Evolutionary conservation across 805 yeast genomes (phyloP).

Genomic region (Candida ulmi): DNA sequence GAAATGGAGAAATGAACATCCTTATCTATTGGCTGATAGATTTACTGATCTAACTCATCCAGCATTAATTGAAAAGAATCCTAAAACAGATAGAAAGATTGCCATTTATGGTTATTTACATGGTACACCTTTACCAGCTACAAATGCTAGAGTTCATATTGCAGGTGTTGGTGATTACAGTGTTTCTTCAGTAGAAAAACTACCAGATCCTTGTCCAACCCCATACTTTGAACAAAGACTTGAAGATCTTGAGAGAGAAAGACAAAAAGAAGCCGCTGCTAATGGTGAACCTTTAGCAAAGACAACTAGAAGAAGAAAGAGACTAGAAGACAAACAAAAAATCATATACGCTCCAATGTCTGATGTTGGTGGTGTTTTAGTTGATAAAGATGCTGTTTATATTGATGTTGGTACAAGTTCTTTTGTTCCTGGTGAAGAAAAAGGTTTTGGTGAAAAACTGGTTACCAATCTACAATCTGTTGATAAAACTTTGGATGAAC

Average conservation of each 20-base stretch:
- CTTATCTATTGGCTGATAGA: slow-evolving; percentile 87
- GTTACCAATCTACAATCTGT: slow-evolving; percentile 79
- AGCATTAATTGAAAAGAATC: slow-evolving; percentile 64
- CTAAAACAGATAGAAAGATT: slow-evolving; percentile 81
- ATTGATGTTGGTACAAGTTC: slow-evolving; percentile 54
- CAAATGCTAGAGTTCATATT: slow-evolving; percentile 76
- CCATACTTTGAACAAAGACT: slow-evolving; percentile 85
- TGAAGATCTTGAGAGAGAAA: slow-evolving; percentile 76
- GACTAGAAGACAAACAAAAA: slow-evolving; percentile 91
- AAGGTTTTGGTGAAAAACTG: slow-evolving; percentile 81
- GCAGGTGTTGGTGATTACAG: slow-evolving; percentile 94
- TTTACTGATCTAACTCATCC: slow-evolving; percentile 95
- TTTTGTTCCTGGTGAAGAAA: slow-evolving; percentile 59
- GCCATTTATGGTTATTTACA: slow-evolving; percentile 93
- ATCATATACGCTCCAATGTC: slow-evolving; percentile 98
- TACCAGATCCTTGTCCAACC: slow-evolving; percentile 99
- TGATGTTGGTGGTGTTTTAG: slow-evolving; percentile 97
- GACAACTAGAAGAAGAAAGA: slow-evolving; percentile 76
- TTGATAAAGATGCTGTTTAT: slow-evolving; percentile 96
- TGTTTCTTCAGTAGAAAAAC: slow-evolving; percentile 70
- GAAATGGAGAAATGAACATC: slow-evolving; percentile 99
- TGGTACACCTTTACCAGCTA: slow-evolving; percentile 76
- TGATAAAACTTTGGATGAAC: slow-evolving; percentile 51
- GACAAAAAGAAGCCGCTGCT: slow-evolving; percentile 54
- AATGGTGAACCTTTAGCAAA: slow-evolving; percentile 50